Percentiles rank a stretch among this genome's conserved stretches.
Evolutionary conservation across 2,329 filamentous ascomycete genomes (phyloP).

Genomic region (Phialophora expanda): DNA sequence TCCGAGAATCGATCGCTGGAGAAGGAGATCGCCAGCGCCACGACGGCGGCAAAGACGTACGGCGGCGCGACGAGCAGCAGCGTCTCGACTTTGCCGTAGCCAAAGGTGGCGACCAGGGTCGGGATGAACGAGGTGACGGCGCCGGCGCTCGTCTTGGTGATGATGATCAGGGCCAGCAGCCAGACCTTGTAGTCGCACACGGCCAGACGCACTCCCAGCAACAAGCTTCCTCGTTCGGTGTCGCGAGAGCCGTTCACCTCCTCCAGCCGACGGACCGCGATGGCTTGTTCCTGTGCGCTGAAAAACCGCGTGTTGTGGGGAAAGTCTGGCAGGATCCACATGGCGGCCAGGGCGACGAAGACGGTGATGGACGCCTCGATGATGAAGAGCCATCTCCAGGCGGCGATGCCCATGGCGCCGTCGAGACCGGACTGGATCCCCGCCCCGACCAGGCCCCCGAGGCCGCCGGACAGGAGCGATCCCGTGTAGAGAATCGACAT

Average conservation of each 20-base stretch:
- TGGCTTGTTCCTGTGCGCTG: slow-evolving; percentile 43
- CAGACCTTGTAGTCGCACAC: slow-evolving; percentile 46
- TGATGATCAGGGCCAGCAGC: slow-evolving; percentile 42
- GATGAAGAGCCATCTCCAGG: slow-evolving; percentile 52
- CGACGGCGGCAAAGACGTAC: slow-evolving; percentile 41
- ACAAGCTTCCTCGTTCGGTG: background rate
- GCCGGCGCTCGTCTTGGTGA: slow-evolving; percentile 52
- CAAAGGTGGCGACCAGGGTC: slow-evolving; percentile 34
- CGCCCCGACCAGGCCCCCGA: background rate
- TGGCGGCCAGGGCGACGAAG: slow-evolving; percentile 48
- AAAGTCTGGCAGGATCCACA: slow-evolving; percentile 50
- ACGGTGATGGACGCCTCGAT: slow-evolving; percentile 59
- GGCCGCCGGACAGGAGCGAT: slow-evolving; percentile 54
- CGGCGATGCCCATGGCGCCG: slow-evolving; percentile 1
- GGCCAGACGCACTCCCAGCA: slow-evolving; percentile 28
- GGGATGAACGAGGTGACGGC: slow-evolving; percentile 54
- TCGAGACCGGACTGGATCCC: slow-evolving; percentile 46
- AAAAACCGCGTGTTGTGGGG: slow-evolving; percentile 46
- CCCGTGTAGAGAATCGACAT: slow-evolving; percentile 56
- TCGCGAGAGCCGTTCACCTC: slow-evolving; percentile 9
- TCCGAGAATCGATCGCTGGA: slow-evolving; percentile 59
- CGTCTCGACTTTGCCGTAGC: slow-evolving; percentile 23
- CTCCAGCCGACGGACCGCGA: slow-evolving; percentile 47
- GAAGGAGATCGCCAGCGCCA: slow-evolving; percentile 41
- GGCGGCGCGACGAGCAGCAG: slow-evolving; percentile 33